Percentiles rank a stretch among this genome's conserved stretches.
Conservation (phyloP, 257 asterid species). For the Nicotiana attenuata region DNA sequence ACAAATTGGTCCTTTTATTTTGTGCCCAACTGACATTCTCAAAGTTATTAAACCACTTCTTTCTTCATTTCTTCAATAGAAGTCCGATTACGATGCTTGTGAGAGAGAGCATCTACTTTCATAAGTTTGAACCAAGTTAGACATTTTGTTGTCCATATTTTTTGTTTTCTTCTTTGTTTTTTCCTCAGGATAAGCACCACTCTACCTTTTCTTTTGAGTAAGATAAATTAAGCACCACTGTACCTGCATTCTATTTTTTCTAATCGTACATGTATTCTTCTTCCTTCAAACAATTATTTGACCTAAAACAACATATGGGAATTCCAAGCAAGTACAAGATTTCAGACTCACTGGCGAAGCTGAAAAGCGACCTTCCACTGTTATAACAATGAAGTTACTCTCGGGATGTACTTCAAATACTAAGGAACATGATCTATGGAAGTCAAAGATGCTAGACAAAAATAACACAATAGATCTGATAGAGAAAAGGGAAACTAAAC, state of each 20-base stretch:
- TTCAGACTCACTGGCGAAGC: background rate
- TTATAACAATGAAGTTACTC: background rate
- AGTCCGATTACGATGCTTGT: background rate
- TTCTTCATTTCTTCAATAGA: background rate
- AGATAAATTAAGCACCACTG: too few species aligned
- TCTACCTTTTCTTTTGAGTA: too few species aligned
- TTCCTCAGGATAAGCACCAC: background rate
- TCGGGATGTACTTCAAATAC: background rate
- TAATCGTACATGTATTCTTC: too few species aligned
- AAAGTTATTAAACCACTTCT: constrained; percentile 5
- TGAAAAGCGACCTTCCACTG: background rate
- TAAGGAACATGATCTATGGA: background rate
- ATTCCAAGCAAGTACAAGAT: background rate
- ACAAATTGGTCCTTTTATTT: background rate
- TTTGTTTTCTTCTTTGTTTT: background rate
- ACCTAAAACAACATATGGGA: background rate
- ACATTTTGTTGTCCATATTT: background rate
- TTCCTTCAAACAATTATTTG: background rate
- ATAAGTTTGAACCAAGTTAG: background rate
- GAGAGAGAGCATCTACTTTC: background rate
- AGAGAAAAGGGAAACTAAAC: background rate
- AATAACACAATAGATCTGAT: background rate
- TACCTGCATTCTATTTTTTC: too few species aligned
- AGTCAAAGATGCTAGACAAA: background rate
- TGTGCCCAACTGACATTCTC: constrained; percentile 2